Evolutionary conservation across 768 basidiomycete species (phyloP).

Genomic region (Serendipita vermifera): DNA sequence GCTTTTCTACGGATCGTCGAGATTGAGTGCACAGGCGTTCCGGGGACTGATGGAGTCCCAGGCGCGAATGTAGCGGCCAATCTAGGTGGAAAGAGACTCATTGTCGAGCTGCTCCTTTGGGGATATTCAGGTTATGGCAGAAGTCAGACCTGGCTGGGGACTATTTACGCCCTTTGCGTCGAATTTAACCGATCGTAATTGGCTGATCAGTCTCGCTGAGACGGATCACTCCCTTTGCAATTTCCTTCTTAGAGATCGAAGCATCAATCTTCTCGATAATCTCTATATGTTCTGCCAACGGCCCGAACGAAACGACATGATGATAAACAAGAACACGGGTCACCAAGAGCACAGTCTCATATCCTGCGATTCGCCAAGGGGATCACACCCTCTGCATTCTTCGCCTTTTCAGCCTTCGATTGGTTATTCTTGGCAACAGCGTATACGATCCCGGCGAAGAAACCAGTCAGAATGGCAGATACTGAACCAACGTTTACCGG

Average conservation of each 20-base stretch:
- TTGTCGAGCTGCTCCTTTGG: background rate
- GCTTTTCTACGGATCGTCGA: constrained; percentile 84
- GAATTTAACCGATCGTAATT: too few species aligned
- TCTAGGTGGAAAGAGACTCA: constrained; percentile 51
- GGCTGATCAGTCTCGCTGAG: too few species aligned
- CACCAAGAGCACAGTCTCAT: background rate
- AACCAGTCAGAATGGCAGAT: constrained; percentile 75
- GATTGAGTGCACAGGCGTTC: constrained; percentile 81
- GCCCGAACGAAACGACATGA: background rate
- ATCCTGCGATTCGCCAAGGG: constrained; percentile 32
- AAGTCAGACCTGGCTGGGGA: background rate
- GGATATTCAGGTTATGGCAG: background rate
- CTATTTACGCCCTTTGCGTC: constrained; percentile 6
- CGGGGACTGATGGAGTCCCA: constrained; percentile 59
- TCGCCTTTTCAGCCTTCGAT: constrained; percentile 53
- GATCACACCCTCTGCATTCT: constrained; percentile 40
- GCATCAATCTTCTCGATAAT: background rate
- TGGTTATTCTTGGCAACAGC: constrained; percentile 92
- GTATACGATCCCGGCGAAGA: constrained; percentile 84
- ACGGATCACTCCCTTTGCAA: too few species aligned
- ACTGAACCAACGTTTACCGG: constrained; percentile 77
- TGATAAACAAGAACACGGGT: background rate
- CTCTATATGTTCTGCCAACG: background rate
- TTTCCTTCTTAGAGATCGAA: background rate
- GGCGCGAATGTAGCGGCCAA: constrained; percentile 54